These are phyloP conservation scores for Mycena leptocephala DNA, from an alignment of 768 basidiomycete genomes.

Conservation along the genomic window DNA sequence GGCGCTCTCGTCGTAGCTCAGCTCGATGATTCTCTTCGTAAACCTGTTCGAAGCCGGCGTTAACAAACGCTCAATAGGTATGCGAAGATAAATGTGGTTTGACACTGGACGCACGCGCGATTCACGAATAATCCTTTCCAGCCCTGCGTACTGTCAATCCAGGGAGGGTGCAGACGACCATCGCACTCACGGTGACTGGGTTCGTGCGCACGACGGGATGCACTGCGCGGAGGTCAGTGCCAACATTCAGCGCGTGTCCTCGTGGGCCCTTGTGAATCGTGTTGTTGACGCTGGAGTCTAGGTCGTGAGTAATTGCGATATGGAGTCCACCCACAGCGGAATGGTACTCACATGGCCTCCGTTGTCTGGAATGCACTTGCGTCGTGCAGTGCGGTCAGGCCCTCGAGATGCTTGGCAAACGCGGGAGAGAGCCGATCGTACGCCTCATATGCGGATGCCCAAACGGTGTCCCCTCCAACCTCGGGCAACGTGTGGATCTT, in stretches of 20 bases:
- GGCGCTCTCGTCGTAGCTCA: conserved; percentile 55
- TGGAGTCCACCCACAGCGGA: neutral
- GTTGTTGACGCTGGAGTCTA: neutral
- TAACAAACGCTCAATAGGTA: conserved; percentile 19
- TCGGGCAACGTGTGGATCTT: conserved; percentile 25
- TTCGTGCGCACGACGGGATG: conserved; percentile 51
- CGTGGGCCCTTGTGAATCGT: neutral
- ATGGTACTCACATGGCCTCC: neutral
- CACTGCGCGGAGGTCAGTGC: neutral
- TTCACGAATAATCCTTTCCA: conserved; percentile 60
- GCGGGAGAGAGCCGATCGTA: conserved; percentile 63
- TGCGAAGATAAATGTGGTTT: neutral
- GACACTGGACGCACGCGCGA: conserved; percentile 31
- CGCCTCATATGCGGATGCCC: conserved; percentile 47
- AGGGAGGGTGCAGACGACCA: neutral
- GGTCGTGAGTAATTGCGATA: neutral
- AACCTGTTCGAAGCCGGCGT: conserved; percentile 43
- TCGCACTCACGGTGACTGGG: conserved; percentile 50
- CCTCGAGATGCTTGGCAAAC: conserved; percentile 56
- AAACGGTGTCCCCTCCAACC: conserved; percentile 42
- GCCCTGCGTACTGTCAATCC: conserved; percentile 36
- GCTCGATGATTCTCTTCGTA: conserved; percentile 57
- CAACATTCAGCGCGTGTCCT: conserved; percentile 16
- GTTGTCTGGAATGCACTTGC: conserved; percentile 28
- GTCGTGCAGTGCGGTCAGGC: conserved; percentile 59